Evolutionary conservation across 805 yeast genomes (phyloP).

Genomic region (Kockiozyma suomiensis): DNA sequence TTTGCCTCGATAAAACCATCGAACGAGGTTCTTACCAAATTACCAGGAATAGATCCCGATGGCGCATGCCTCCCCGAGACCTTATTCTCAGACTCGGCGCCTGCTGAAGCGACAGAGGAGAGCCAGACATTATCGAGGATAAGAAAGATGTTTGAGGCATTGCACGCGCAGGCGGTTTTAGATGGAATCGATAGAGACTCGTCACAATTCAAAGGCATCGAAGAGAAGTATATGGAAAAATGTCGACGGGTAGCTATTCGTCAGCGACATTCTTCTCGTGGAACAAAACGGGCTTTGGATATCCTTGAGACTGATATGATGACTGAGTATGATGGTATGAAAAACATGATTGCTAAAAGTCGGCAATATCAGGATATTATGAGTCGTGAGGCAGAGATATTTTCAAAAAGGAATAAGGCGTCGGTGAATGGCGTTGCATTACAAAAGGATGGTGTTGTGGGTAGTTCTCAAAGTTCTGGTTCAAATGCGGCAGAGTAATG

Average conservation of each 20-base stretch:
- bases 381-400: too few species aligned
- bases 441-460: too few species aligned
- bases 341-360: not conserved
- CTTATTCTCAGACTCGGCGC: not conserved
- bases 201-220: not conserved
- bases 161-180: slow-evolving; percentile 1
- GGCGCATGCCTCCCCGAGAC: slow-evolving; percentile 17
- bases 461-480: too few species aligned
- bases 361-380: slow-evolving; percentile 1
- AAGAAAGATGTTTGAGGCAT: not conserved
- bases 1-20: slow-evolving; percentile 2
- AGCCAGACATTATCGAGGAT: not conserved
- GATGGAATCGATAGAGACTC: slow-evolving; percentile 14
- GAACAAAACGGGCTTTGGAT: not conserved
- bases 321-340: slow-evolving; percentile 1
- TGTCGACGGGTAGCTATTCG: not conserved
- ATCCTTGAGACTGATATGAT: not conserved
- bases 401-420: too few species aligned
- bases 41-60: slow-evolving; percentile 16
- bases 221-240: slow-evolving; percentile 1
- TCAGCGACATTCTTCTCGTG: not conserved
- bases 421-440: too few species aligned
- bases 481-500: too few species aligned
- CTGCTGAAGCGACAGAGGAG: not conserved
- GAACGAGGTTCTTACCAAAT: slow-evolving; percentile 1